Base-by-base conservation (phyloP, 1,284 basidiomycete species). In the Gomphus bonarii region DNA sequence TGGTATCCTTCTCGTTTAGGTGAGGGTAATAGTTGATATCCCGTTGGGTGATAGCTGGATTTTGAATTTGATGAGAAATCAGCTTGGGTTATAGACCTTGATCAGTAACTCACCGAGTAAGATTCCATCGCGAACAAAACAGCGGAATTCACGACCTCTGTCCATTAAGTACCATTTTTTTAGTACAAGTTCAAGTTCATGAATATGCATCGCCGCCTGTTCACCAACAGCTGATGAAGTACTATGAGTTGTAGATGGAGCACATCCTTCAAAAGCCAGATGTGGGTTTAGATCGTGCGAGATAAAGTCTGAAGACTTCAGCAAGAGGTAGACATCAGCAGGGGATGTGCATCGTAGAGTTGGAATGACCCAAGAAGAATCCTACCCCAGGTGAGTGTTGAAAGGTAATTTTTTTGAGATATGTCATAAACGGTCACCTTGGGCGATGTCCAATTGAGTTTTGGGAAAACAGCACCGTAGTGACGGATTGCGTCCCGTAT, bases 301-400 rank as follows among this genome's bases (percentile, higher is more conserved):
- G 48, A 93, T 75, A 63, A 97, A 97, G 67, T 97, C 91, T 50
- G 90, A 93, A 2, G 90, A 91, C 70, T 99, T 99, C 62, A 99
- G 78, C 0, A 97, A 73, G 48, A 97, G 77, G 69, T 97, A 98
- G 28, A 98, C 84, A 63, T 99, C 95, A 3, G 87, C 82, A 0
- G 94, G 92, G 1, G 83, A 81, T 7, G 82, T 85, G 69, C 95
- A 97, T 70, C 88, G 88, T 42, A 98, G 73, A n/a, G 88, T 78
- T 1, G 92, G 88, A 1, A 97, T 76, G 61, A 99, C 84, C 89
- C 94, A 98, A 1, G 88, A 81, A 12, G 94, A 91, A 66, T 98
- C 95, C 90, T 95, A 62, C 28, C 11, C 16, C 3, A 14, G 7
- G 54, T 44, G 42, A 25, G 55, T 53, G 14, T n/a, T n/a, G 53